Conservation (phyloP, 495 filamentous ascomycete species). For the Penicillium dipodomyicola region DNA sequence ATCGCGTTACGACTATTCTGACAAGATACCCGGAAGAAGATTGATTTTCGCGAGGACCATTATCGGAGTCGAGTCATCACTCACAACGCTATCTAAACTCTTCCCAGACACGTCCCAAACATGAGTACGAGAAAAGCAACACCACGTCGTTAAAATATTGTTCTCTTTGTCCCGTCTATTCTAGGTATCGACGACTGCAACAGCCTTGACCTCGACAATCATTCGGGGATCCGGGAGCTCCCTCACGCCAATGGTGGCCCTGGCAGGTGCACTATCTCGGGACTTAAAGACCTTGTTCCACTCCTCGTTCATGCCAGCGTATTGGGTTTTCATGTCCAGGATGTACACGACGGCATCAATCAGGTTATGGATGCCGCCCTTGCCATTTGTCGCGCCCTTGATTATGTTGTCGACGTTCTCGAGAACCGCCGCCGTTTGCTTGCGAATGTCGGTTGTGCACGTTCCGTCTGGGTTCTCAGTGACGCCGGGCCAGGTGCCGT, state of each 20-base stretch:
- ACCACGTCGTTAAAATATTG: too few relatives aligned
- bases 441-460: slow-evolving; percentile 28
- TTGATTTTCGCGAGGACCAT: too few relatives aligned
- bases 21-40: too few relatives aligned
- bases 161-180: too few relatives aligned
- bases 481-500: slow-evolving; percentile 28
- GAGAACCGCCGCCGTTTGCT: slow-evolving; percentile 36
- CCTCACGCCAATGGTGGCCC: slow-evolving; percentile 35
- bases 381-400: slow-evolving; percentile 30
- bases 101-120: too few relatives aligned
- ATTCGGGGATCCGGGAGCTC: slow-evolving; percentile 37
- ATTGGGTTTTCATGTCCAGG: slow-evolving; percentile 36
- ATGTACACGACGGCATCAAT: slow-evolving; percentile 37
- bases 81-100: too few relatives aligned
- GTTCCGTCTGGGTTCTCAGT: slow-evolving; percentile 33
- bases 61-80: too few relatives aligned
- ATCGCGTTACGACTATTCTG: too few relatives aligned
- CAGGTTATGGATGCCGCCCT: slow-evolving; percentile 32
- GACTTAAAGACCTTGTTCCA: slow-evolving; percentile 40
- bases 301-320: slow-evolving; percentile 42
- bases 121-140: too few relatives aligned
- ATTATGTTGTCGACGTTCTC: slow-evolving; percentile 36
- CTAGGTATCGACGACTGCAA: neutral
- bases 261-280: slow-evolving; percentile 31
- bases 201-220: slow-evolving; percentile 35